phyloP scores from a whole-genome alignment of 192 early-diverging fungal genomes.

The Podila clonocystis region DNA sequence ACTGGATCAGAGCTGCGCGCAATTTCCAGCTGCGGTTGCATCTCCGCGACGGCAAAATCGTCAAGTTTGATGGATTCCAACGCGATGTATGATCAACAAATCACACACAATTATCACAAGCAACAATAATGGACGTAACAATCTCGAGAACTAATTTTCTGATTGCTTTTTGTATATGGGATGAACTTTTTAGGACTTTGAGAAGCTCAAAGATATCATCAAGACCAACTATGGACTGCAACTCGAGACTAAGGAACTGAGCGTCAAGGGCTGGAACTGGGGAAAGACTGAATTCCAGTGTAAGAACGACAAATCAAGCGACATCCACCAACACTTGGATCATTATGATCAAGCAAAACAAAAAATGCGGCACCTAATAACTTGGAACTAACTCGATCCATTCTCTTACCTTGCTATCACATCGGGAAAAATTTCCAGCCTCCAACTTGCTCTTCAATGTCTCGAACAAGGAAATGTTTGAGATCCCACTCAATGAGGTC shows the following conservation, averaged over 20 bases:
- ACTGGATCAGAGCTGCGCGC: slow-evolving; percentile 87
- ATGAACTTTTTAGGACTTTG: slow-evolving; percentile 71
- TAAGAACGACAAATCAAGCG: slow-evolving; percentile 13
- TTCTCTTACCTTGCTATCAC: not conserved
- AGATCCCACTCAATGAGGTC: slow-evolving; percentile 89
- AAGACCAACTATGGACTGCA: slow-evolving; percentile 77
- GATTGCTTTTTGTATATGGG: no score
- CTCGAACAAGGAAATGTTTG: slow-evolving; percentile 86
- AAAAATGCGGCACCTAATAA: not conserved
- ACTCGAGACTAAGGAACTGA: slow-evolving; percentile 86
- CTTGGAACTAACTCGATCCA: not conserved
- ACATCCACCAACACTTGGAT: not conserved
- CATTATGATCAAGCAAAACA: not conserved
- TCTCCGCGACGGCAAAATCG: slow-evolving; percentile 74
- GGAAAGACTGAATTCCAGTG: slow-evolving; percentile 88
- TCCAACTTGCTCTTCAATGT: slow-evolving; percentile 85
- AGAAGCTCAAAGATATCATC: slow-evolving; percentile 77
- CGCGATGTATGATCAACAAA: slow-evolving; percentile 63
- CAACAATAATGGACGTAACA: no score
- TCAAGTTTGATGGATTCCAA: slow-evolving; percentile 92
- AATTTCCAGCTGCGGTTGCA: slow-evolving; percentile 85
- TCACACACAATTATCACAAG: not conserved
- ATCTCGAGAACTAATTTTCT: not conserved
- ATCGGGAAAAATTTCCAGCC: slow-evolving; percentile 14
- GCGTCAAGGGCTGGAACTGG: slow-evolving; percentile 98